Base-by-base conservation (phyloP, 106 monocot species). In the Allium sativum region DNA sequence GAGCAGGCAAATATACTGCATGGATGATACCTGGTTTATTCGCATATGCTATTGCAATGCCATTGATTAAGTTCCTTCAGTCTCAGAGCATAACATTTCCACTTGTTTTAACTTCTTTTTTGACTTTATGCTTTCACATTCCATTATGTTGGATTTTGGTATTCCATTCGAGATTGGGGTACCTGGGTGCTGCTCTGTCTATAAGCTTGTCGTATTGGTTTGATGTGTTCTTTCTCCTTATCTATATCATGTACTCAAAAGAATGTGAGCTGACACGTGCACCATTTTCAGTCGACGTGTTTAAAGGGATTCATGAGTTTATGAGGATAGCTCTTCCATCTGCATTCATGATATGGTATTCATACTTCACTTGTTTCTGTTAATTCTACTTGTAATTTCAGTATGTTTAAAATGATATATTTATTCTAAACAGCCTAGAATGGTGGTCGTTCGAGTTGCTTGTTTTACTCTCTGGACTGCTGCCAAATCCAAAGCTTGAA, bases 121-220 rank as follows among this genome's bases (percentile, higher is more conserved):
- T 52, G 13, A 76, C 76, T 45, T 43, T 87, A 12, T 73, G 68
- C 64, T 18, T 82, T 52, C 86, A 87, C 57, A 55, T 82, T 45
- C 73, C 86, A 65, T 64, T 95, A 9, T 90, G 89, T 60, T 95
- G 90, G 89, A 42, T 63, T 21, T 56, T 95, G 44, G 90, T 90
- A 1, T 95, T 86, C 65, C 81, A 71, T 61, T 48, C 77, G 6
- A 65, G 73, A 13, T 15, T 90, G 52, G 75, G 81, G 10, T 84
- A 77, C 62, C 51, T 67, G 11, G 90, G 94, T 10, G 94, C 94
- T 51, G 81, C 94, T 44, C 57, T 95, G 4, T 76, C 94, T 2
- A 81, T 83, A 31, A 83, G 86, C 55, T 63, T 90, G 61, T 72
- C 83, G 3, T 66, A 62, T 57, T 83, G 80, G 80, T 44, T 70